Evolutionary conservation across 192 early-diverging fungal genomes (phyloP).

Genomic region (Geranomyces michiganensis): DNA sequence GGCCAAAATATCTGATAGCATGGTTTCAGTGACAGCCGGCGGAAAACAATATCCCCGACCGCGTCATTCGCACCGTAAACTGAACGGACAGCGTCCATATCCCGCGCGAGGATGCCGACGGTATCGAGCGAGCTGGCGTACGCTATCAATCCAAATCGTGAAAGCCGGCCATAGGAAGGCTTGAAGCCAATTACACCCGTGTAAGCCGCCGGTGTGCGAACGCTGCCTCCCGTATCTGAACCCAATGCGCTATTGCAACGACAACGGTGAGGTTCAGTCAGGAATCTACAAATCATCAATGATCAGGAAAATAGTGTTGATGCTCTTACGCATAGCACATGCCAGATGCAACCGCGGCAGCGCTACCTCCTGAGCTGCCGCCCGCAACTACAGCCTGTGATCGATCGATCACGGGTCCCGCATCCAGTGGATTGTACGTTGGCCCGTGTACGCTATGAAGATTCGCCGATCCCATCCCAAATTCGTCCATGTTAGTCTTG

Average conservation of each 20-base stretch:
- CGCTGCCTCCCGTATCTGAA: constrained; percentile 94
- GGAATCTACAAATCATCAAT: neutral
- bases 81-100: constrained; percentile 54
- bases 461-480: constrained; percentile 87
- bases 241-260: constrained; percentile 70
- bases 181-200: constrained; percentile 94
- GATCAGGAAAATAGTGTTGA: neutral
- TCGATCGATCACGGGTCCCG: constrained; percentile 3
- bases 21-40: neutral
- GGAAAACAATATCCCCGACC: neutral
- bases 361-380: constrained; percentile 91
- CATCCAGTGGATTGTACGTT: neutral
- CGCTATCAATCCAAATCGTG: constrained; percentile 80
- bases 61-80: constrained; percentile 58
- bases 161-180: constrained; percentile 85
- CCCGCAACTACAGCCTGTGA: constrained; percentile 65
- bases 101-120: constrained; percentile 75
- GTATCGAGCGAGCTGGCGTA: constrained; percentile 90
- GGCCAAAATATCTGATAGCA: constrained; percentile 55
- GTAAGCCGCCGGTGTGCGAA: constrained; percentile 90
- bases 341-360: constrained; percentile 82
- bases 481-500: constrained; percentile 94
- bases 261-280: no score
- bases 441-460: constrained; percentile 50
- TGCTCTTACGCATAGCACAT: constrained; percentile 73